Percentiles rank a stretch among this genome's conserved stretches.
Evolutionary conservation across 352 stramenopile species (phyloP).

Genomic region (Globisporangium nodosum): DNA sequence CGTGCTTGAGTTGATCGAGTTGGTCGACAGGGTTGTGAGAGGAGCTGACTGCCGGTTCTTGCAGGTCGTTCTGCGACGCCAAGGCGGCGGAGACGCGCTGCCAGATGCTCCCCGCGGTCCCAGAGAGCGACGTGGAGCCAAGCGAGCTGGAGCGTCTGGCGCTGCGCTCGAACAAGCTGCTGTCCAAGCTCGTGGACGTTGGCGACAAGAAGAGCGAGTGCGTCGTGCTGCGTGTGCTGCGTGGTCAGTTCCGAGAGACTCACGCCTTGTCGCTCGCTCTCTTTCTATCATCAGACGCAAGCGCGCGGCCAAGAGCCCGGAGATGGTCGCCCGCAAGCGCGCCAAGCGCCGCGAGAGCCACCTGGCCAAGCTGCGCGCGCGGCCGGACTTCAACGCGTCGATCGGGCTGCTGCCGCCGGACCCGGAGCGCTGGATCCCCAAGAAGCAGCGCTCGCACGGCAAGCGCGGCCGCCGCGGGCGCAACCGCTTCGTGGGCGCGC

Average conservation of each 20-base stretch:
- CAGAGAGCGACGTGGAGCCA: slow-evolving; percentile 50
- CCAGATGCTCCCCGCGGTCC: slow-evolving; percentile 50
- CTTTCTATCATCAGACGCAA: slow-evolving; percentile 37
- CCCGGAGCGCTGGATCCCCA: slow-evolving; percentile 81
- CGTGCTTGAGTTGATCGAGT: slow-evolving; percentile 7
- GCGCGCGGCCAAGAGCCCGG: slow-evolving; percentile 63
- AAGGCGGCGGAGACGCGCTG: slow-evolving; percentile 57
- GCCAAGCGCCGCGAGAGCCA: slow-evolving; percentile 60
- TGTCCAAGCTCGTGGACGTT: slow-evolving; percentile 49
- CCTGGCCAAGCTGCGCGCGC: slow-evolving; percentile 50
- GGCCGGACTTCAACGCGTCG: slow-evolving; percentile 67
- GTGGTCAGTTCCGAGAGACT: not conserved
- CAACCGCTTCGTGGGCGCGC: slow-evolving; percentile 80
- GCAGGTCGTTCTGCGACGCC: slow-evolving; percentile 69
- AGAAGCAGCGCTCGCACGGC: slow-evolving; percentile 76
- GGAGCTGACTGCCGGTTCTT: not conserved
- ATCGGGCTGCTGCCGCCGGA: slow-evolving; percentile 76
- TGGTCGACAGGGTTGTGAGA: too few species aligned
- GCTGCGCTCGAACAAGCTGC: slow-evolving; percentile 50
- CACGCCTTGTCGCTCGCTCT: slow-evolving; percentile 4
- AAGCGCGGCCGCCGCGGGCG: slow-evolving; percentile 69
- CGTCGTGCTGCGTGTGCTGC: slow-evolving; percentile 12
- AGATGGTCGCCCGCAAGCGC: slow-evolving; percentile 67
- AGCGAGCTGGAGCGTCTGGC: slow-evolving; percentile 61
- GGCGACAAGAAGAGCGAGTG: slow-evolving; percentile 82